phyloP scores from a whole-genome alignment of 2,329 filamentous ascomycete genomes.

The Xylaria sp. region DNA sequence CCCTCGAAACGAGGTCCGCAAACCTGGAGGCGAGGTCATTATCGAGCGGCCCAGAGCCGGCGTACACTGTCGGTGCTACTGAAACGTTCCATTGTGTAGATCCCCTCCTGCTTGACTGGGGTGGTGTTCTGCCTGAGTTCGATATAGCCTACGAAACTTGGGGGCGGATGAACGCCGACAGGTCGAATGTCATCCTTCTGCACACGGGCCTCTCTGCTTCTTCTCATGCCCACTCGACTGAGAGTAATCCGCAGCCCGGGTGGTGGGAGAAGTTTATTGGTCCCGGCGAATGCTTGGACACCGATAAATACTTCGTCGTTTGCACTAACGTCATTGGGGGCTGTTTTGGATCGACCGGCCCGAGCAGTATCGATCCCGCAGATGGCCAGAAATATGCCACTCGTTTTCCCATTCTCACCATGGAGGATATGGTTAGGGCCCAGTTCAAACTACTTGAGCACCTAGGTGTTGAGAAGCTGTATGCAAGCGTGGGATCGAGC shows the following conservation, averaged over 20 bases:
- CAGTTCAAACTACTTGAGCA: slow-evolving; percentile 89
- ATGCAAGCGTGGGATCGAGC: slow-evolving; percentile 92
- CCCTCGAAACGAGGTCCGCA: slow-evolving; percentile 80
- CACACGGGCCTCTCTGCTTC: slow-evolving; percentile 97
- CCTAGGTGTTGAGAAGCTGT: slow-evolving; percentile 79
- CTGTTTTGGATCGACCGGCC: slow-evolving; percentile 95
- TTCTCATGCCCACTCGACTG: slow-evolving; percentile 94
- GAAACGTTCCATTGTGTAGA: slow-evolving; percentile 77
- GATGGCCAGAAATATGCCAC: slow-evolving; percentile 92
- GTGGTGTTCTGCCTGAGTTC: slow-evolving; percentile 88
- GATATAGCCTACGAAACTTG: slow-evolving; percentile 93
- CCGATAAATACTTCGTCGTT: slow-evolving; percentile 89
- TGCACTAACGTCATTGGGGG: slow-evolving; percentile 97
- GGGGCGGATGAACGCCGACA: slow-evolving; percentile 82
- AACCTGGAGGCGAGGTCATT: slow-evolving; percentile 74
- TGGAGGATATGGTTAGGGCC: slow-evolving; percentile 97
- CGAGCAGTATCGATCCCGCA: slow-evolving; percentile 85
- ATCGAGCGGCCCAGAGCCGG: slow-evolving; percentile 86
- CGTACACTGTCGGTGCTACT: slow-evolving; percentile 91
- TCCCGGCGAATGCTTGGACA: slow-evolving; percentile 84
- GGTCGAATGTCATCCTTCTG: slow-evolving; percentile 88
- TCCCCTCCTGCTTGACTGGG: slow-evolving; percentile 90
- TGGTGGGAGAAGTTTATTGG: slow-evolving; percentile 99
- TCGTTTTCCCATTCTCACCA: slow-evolving; percentile 91
- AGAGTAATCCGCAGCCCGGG: slow-evolving; percentile 83